phyloP scores from a whole-genome alignment of 805 yeast genomes.

The Lachancea lanzarotensis region DNA sequence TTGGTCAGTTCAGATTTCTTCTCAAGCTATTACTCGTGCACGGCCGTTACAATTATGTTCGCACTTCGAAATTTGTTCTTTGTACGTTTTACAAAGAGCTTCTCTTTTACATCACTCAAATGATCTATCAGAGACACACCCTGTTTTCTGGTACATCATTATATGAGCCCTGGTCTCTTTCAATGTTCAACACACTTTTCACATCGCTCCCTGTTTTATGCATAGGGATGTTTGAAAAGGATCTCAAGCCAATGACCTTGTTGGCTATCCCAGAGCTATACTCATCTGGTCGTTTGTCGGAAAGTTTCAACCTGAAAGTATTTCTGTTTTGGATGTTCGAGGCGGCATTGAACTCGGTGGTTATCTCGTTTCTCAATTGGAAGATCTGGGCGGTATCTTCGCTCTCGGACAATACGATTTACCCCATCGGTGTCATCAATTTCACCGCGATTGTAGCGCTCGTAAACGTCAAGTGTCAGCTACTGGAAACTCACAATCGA shows the following conservation, averaged over 20 bases:
- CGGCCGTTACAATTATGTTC: constrained; percentile 89
- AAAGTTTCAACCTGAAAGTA: constrained; percentile 63
- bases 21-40: constrained; percentile 82
- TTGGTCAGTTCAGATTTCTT: constrained; percentile 87
- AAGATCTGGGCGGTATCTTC: constrained; percentile 67
- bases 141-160: constrained; percentile 88
- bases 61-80: constrained; percentile 86
- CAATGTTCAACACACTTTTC: constrained; percentile 95
- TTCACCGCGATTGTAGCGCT: constrained; percentile 67
- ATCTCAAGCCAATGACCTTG: constrained; percentile 78
- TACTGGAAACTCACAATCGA: constrained; percentile 73
- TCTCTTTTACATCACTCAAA: constrained; percentile 82
- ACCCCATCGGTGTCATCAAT: constrained; percentile 72
- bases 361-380: constrained; percentile 61
- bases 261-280: constrained; percentile 90
- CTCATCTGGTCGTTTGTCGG: constrained; percentile 62
- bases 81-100: constrained; percentile 94
- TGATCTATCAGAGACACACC: constrained; percentile 77
- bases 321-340: constrained; percentile 73
- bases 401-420: constrained; percentile 63
- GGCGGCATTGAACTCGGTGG: constrained; percentile 66
- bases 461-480: constrained; percentile 71
- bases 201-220: constrained; percentile 88
- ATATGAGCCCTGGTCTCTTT: constrained; percentile 92
- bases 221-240: constrained; percentile 93